A percentile compares a stretch with the other conserved stretches of the same genome.
Evolutionary conservation across 1,284 basidiomycete genomes (phyloP).

Genomic region (Marasmius sp.): DNA sequence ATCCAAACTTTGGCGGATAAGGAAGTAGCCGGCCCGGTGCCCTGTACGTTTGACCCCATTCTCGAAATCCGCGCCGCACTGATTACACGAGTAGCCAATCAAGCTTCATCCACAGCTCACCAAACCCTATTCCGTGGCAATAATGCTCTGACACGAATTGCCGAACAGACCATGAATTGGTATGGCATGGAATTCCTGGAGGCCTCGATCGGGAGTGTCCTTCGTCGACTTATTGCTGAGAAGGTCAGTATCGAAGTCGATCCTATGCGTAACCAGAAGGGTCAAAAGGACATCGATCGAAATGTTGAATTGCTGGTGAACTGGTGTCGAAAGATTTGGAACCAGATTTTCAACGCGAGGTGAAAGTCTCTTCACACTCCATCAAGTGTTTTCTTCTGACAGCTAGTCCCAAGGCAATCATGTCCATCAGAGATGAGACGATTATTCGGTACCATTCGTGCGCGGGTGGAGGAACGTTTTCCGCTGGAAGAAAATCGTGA

Average conservation of each 20-base stretch:
- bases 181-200: constrained; percentile 78
- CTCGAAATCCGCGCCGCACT: constrained; percentile 5
- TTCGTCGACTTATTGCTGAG: constrained; percentile 69
- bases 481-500: constrained; percentile 46
- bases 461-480: constrained; percentile 68
- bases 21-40: constrained; percentile 64
- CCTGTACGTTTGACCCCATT: constrained; percentile 43
- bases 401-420: constrained; percentile 13
- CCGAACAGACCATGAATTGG: constrained; percentile 75
- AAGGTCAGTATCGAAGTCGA: constrained; percentile 79
- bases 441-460: constrained; percentile 71
- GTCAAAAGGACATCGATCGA: constrained; percentile 59
- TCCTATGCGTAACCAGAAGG: constrained; percentile 60
- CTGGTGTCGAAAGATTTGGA: constrained; percentile 81
- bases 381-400: not conserved
- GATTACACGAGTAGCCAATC: not conserved
- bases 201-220: constrained; percentile 65
- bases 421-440: constrained; percentile 56
- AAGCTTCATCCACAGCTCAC: constrained; percentile 41
- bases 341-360: constrained; percentile 75
- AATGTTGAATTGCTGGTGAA: constrained; percentile 69
- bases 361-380: constrained; percentile 57
- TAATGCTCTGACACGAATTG: constrained; percentile 76
- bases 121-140: constrained; percentile 79
- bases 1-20: constrained; percentile 64